Conservation (phyloP, 148 eudicot species). For the Rhododendron vialii region DNA sequence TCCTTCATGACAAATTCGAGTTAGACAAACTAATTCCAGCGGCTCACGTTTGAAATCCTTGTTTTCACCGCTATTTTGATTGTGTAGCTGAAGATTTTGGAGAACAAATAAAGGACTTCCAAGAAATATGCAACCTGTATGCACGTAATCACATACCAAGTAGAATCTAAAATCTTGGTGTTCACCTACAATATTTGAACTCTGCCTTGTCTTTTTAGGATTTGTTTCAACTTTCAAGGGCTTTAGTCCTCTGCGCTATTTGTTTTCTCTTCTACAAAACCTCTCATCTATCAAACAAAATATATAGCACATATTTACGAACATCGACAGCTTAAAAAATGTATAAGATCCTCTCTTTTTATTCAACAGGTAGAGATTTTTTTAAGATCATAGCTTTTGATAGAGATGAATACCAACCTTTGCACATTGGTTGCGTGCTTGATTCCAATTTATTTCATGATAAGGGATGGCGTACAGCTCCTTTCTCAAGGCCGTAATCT, state of each 20-base stretch:
- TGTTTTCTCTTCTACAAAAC: background rate
- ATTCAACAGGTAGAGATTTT: background rate
- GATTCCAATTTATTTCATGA: slow-evolving; percentile 87
- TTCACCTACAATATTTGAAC: background rate
- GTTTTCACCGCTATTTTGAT: background rate
- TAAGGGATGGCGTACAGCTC: slow-evolving; percentile 78
- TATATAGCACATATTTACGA: background rate
- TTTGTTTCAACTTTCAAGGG: background rate
- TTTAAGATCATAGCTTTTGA: background rate
- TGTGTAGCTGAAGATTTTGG: background rate
- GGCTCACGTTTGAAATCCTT: background rate
- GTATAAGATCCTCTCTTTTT: background rate
- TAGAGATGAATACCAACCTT: slow-evolving; percentile 42
- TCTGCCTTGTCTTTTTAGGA: background rate
- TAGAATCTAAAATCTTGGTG: background rate
- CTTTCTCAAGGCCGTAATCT: slow-evolving; percentile 70
- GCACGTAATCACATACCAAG: background rate
- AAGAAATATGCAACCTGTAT: background rate
- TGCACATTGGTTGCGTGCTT: slow-evolving; percentile 89
- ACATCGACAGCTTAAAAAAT: background rate
- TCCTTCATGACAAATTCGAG: background rate
- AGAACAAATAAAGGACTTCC: background rate
- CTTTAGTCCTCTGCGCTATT: background rate
- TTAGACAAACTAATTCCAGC: background rate
- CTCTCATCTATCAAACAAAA: background rate